These are phyloP conservation scores for Coleophoma cylindrospora DNA, from an alignment of 2,329 filamentous ascomycete species.

Conservation along the genomic window DNA sequence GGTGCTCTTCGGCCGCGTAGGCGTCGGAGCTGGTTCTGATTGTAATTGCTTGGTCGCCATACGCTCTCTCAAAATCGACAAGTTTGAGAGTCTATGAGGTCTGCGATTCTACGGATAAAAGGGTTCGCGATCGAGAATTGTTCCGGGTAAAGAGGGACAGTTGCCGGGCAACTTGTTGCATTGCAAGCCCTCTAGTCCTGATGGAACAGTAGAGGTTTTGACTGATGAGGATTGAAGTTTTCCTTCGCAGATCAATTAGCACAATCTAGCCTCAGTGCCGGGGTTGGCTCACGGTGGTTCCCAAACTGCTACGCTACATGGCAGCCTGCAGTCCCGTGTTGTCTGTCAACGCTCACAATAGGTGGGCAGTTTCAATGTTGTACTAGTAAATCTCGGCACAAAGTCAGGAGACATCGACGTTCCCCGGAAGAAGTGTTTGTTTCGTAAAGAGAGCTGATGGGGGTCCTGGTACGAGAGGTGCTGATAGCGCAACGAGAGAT, in stretches of 20 bases:
- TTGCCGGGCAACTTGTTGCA: neutral
- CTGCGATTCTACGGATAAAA: neutral
- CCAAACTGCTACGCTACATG: constrained; percentile 16
- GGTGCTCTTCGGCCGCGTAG: constrained; percentile 35
- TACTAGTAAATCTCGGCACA: neutral
- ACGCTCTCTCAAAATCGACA: constrained; percentile 1
- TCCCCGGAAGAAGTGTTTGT: constrained; percentile 2
- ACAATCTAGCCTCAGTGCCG: constrained; percentile 11
- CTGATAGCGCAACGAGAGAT: constrained; percentile 1
- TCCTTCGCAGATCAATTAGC: neutral
- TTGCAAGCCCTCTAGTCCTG: neutral
- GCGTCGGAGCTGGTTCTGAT: constrained; percentile 39
- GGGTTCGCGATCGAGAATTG: neutral
- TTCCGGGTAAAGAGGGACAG: neutral
- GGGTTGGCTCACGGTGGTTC: constrained; percentile 11
- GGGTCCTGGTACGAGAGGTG: neutral
- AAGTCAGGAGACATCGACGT: constrained; percentile 4
- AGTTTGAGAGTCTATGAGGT: constrained; percentile 4
- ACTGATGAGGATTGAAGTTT: too few relatives aligned
- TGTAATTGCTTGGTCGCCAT: constrained; percentile 41
- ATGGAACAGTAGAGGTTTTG: neutral
- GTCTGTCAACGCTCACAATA: constrained; percentile 3
- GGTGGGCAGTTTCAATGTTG: neutral
- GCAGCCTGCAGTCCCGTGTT: constrained; percentile 14
- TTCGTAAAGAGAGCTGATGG: neutral